A percentile compares a stretch with the other conserved stretches of the same genome.
Evolutionary conservation across 2,329 filamentous ascomycete genomes (phyloP).

Genomic region (Aspergillus sp.): DNA sequence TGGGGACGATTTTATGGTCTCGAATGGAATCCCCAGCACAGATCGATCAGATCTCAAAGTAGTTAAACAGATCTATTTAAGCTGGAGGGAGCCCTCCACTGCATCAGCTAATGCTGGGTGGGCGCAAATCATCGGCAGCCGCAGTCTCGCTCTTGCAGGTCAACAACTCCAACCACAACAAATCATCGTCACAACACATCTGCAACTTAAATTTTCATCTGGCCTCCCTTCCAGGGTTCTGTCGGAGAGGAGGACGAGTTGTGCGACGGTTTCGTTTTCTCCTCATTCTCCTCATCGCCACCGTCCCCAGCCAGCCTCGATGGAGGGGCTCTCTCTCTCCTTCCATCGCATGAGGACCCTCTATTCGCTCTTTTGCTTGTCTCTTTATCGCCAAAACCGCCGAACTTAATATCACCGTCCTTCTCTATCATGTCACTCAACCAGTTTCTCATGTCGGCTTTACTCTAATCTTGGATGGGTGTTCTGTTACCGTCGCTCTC

Average conservation of each 20-base stretch:
- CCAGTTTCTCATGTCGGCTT: conserved; percentile 14
- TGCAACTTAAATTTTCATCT: background rate
- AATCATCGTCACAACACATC: conserved; percentile 7
- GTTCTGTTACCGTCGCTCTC: conserved; percentile 14
- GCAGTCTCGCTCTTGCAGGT: conserved; percentile 16
- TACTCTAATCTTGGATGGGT: conserved; percentile 19
- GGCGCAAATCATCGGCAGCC: conserved; percentile 27
- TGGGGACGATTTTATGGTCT: conserved; percentile 8
- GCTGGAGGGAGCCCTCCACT: conserved; percentile 5
- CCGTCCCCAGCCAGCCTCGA: conserved; percentile 19
- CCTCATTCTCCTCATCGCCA: conserved; percentile 18
- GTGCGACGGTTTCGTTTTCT: conserved; percentile 11
- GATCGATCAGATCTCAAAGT: conserved; percentile 6
- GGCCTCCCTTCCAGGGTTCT: conserved; percentile 9
- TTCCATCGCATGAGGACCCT: conserved; percentile 25
- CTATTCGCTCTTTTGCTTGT: conserved; percentile 21
- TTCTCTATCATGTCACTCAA: conserved; percentile 24
- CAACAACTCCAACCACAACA: conserved; percentile 13
- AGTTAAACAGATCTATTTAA: conserved; percentile 10
- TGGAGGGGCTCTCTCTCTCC: conserved; percentile 29
- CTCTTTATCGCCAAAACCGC: conserved; percentile 15
- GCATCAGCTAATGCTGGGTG: conserved; percentile 21
- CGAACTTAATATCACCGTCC: background rate
- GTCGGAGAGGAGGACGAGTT: conserved; percentile 4
- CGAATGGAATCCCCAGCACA: conserved; percentile 5